phyloP scores from a whole-genome alignment of 2,329 filamentous ascomycete genomes.

The Colletotrichum sublineola region DNA sequence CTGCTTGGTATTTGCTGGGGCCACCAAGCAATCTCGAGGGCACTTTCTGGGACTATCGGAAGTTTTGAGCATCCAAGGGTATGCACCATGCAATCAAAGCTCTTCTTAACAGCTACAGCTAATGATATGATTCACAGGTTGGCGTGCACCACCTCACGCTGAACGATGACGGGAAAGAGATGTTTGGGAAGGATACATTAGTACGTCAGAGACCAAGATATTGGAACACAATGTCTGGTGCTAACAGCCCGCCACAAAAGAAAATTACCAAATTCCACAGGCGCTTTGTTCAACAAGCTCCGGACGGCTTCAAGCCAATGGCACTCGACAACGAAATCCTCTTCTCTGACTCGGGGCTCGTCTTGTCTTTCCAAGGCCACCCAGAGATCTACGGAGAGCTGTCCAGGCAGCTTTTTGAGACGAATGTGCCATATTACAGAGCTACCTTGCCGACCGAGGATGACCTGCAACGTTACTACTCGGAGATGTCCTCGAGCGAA shows the following conservation, averaged over 20 bases:
- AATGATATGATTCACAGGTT: constrained; percentile 4
- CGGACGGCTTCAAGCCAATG: constrained; percentile 25
- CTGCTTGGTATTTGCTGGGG: constrained; percentile 36
- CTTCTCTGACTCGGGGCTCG: constrained; percentile 21
- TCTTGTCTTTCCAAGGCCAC: constrained; percentile 35
- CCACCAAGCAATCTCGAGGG: constrained; percentile 33
- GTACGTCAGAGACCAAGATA: neutral
- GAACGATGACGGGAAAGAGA: constrained; percentile 19
- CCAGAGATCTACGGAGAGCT: constrained; percentile 38
- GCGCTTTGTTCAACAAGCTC: constrained; percentile 31
- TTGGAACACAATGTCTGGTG: neutral
- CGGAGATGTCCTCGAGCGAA: constrained; percentile 27
- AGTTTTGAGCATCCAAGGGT: constrained; percentile 34
- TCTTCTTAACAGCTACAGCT: neutral
- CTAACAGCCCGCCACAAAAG: neutral
- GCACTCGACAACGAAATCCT: constrained; percentile 32
- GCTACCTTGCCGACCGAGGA: constrained; percentile 27
- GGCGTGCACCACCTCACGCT: constrained; percentile 12
- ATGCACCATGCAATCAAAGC: neutral
- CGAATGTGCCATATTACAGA: constrained; percentile 27
- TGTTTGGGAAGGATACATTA: constrained; percentile 20
- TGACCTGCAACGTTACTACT: constrained; percentile 30
- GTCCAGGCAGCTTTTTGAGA: constrained; percentile 30
- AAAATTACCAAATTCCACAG: constrained; percentile 39
- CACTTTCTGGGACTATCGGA: constrained; percentile 23